A percentile compares a stretch with the other conserved stretches of the same genome.
phyloP scores from a whole-genome alignment of 192 early-diverging fungal species.

The Coemansia sp. region DNA sequence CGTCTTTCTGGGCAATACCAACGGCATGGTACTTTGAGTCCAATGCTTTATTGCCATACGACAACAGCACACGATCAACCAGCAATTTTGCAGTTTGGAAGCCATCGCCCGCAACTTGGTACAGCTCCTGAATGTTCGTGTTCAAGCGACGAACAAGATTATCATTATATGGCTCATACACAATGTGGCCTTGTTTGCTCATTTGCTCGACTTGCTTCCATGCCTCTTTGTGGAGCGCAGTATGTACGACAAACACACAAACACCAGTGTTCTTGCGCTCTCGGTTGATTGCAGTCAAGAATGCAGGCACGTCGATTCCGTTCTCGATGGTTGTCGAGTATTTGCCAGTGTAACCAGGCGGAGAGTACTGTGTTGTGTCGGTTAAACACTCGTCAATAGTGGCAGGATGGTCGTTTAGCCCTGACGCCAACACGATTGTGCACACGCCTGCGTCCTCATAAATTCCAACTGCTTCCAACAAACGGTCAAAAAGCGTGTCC shows the following conservation, averaged over 20 bases:
- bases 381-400: constrained; percentile 18
- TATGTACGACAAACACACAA: constrained; percentile 28
- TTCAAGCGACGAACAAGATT: constrained; percentile 22
- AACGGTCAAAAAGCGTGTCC: constrained; percentile 31
- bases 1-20: constrained; percentile 41
- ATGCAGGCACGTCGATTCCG: constrained; percentile 36
- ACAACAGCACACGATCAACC: constrained; percentile 23
- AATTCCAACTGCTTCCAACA: constrained; percentile 42
- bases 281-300: constrained; percentile 33
- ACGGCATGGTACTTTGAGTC: constrained; percentile 32
- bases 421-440: constrained; percentile 34
- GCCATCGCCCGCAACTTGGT: constrained; percentile 43
- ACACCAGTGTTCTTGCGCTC: constrained; percentile 9
- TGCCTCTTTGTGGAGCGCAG: constrained; percentile 27
- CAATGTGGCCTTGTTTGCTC: constrained; percentile 31
- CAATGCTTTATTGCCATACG: constrained; percentile 15
- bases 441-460: constrained; percentile 29
- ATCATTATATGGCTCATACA: constrained; percentile 35
- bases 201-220: constrained; percentile 37
- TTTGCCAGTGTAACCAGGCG: not conserved
- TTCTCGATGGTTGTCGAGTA: constrained; percentile 7
- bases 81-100: constrained; percentile 10
- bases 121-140: constrained; percentile 26
- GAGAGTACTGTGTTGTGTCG: constrained; percentile 5
- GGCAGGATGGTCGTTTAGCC: constrained; percentile 8